Evolutionary conservation across 2,329 filamentous ascomycete genomes (phyloP), one percentile per base, ranked within the genome.

Genomic region (Botryotinia convoluta): DNA sequence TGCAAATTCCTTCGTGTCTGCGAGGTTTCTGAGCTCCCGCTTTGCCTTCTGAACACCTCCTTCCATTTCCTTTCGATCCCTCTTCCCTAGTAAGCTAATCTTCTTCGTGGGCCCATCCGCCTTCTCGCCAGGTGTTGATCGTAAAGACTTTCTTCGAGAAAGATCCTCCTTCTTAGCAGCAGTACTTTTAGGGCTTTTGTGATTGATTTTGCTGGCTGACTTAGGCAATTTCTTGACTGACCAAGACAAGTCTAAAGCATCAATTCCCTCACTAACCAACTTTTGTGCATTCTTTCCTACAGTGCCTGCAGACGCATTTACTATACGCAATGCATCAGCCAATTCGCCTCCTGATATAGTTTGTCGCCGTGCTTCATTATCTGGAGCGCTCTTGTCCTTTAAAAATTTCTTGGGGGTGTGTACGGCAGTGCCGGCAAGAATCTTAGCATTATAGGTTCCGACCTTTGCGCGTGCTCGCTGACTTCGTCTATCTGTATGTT

Each of bases 361-460:
- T 72, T 84, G 83, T 74, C 86, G 84, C 69, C 84, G 83, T 74
- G 77, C 65, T 59, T 77, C 75, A 59, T 71, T 71, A 2, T 72
- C 74, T 71, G 29, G 54, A 44, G 48, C n/a, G 20, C 65, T 51
- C 22, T 69, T 73, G 26, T 87, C 85, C 77, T 86, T 88, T 69
- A 86, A 72, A 63, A 75, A 80, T 71, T 80, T 80, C 74, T 75
- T 79, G 1, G 80, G 79, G 39, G 76, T 89, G 76, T 91, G 89
- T 61, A 87, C 85, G 42, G 87, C 86, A 65, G 88, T 92, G 76
- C 90, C 90, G 73, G 86, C 87, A 69, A 92, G 84, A 77, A 88
- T 86, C 76, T 88, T 85, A 26, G 92, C 83, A 78, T 93, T 93
- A 83, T 93, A 93, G 26, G 90, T 87, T 20, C 88, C 86, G 29